Evolutionary conservation across 495 filamentous ascomycete species (phyloP).

Genomic region (Aspergillus wentii): DNA sequence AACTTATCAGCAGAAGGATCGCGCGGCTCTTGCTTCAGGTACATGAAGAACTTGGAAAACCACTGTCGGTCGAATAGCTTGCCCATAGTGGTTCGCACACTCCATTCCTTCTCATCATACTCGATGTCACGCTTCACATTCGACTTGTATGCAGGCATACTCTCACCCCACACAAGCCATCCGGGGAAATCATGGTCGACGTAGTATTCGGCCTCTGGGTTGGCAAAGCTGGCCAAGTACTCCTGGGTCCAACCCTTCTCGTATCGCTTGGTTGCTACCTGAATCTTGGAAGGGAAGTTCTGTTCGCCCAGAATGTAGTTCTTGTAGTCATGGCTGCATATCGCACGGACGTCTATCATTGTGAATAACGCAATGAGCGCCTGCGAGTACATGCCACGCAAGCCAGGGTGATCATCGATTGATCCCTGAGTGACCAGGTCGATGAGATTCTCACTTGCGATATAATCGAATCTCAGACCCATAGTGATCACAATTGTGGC

Average conservation of each 20-base stretch:
- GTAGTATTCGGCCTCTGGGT: conserved; percentile 78
- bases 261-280: conserved; percentile 62
- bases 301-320: conserved; percentile 79
- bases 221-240: conserved; percentile 72
- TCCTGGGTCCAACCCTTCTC: conserved; percentile 74
- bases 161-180: conserved; percentile 94
- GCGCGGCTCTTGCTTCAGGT: conserved; percentile 93
- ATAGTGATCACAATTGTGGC: conserved; percentile 84
- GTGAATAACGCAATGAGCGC: conserved; percentile 77
- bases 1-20: conserved; percentile 82
- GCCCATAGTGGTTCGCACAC: conserved; percentile 76
- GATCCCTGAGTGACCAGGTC: conserved; percentile 80
- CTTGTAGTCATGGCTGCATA: conserved; percentile 78
- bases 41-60: conserved; percentile 84
- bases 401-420: conserved; percentile 83
- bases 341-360: conserved; percentile 76
- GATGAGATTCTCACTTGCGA: conserved; percentile 75
- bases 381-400: conserved; percentile 75
- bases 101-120: conserved; percentile 79
- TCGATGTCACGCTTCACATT: conserved; percentile 63
- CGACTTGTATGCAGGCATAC: conserved; percentile 70
- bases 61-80: conserved; percentile 72
- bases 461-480: conserved; percentile 80
- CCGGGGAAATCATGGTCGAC: conserved; percentile 90
- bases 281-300: conserved; percentile 66